Evolutionary conservation across 106 monocot genomes (phyloP).

Genomic region (Dendrobium catenatum): DNA sequence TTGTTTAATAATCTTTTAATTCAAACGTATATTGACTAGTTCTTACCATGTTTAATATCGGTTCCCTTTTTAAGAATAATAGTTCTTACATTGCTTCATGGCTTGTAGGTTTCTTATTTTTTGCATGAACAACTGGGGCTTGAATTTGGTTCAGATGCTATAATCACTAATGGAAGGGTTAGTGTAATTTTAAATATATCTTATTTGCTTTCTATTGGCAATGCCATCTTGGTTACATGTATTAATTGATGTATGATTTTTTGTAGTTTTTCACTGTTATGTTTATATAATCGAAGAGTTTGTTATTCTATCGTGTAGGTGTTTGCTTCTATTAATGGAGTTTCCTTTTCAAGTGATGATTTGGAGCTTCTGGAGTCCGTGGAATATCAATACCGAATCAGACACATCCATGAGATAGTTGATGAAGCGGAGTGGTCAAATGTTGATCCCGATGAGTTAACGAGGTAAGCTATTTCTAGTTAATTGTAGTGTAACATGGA

Average conservation of each 20-base stretch:
- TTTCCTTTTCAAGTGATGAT: slow-evolving; percentile 75
- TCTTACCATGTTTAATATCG: neutral
- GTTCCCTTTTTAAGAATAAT: neutral
- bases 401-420: slow-evolving; percentile 64
- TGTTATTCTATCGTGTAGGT: slow-evolving; percentile 36
- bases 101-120: slow-evolving; percentile 56
- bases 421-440: slow-evolving; percentile 62
- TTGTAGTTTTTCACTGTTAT: neutral
- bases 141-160: slow-evolving; percentile 53
- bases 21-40: neutral
- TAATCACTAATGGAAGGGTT: slow-evolving; percentile 96
- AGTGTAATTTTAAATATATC: slow-evolving; percentile 13
- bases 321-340: slow-evolving; percentile 34
- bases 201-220: neutral
- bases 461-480: slow-evolving; percentile 35
- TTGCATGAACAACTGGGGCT: slow-evolving; percentile 43
- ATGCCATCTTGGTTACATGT: neutral
- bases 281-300: neutral
- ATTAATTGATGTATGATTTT: neutral
- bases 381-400: slow-evolving; percentile 71
- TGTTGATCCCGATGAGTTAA: slow-evolving; percentile 81
- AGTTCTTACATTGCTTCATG: neutral
- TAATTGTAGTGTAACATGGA: neutral
- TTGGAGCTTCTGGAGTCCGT: slow-evolving; percentile 75
- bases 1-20: neutral